phyloP scores from a whole-genome alignment of 2,329 filamentous ascomycete genomes.

The Colletotrichum euphorbiae region DNA sequence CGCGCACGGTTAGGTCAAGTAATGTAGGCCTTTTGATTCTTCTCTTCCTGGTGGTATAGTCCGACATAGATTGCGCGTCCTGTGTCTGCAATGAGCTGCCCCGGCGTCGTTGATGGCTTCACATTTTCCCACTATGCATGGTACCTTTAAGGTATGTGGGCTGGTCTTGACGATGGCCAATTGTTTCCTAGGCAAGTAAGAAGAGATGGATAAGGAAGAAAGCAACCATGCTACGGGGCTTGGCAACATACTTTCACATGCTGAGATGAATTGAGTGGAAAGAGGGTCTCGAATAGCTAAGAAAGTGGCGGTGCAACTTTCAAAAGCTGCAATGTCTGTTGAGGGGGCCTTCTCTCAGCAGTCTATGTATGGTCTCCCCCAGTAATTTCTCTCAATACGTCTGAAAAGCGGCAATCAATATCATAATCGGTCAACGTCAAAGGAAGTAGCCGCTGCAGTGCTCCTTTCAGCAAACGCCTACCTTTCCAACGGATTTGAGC shows the following conservation, averaged over 20 bases:
- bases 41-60: too few species aligned
- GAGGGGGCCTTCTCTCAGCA: too few species aligned
- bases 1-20: constrained; percentile 13
- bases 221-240: background rate
- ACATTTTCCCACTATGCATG: background rate
- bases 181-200: background rate
- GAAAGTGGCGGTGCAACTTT: constrained; percentile 15
- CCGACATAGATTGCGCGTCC: too few species aligned
- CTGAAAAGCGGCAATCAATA: background rate
- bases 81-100: background rate
- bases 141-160: background rate
- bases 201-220: background rate
- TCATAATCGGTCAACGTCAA: constrained; percentile 15
- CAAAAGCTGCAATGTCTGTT: too few species aligned
- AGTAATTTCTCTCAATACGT: too few species aligned
- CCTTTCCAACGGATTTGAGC: constrained; percentile 7
- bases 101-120: background rate
- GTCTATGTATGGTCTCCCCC: too few species aligned
- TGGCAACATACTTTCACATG: constrained; percentile 27
- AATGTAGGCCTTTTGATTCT: background rate
- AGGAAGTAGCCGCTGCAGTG: constrained; percentile 5
- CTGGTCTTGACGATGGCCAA: constrained; percentile 1
- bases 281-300: background rate
- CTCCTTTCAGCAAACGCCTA: background rate
- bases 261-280: background rate